Evolutionary conservation across 192 early-diverging fungal species (phyloP), one percentile per base, ranked within the genome.

Genomic region (Linnemannia schmuckeri): DNA sequence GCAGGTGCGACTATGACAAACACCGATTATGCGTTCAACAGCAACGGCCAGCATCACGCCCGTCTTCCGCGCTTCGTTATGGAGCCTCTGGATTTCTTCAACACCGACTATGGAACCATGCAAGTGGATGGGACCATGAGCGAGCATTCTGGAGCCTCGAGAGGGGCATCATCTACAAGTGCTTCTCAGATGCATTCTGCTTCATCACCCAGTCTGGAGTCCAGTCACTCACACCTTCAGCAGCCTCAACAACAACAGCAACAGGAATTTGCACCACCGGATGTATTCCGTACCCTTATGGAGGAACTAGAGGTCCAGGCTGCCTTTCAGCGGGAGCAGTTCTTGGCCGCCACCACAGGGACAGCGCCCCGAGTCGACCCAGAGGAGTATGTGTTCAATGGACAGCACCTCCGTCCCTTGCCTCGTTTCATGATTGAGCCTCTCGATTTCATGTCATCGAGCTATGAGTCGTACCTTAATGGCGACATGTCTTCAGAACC

Each of bases 391-490:
- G 82, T 81, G 0, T 87, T 87, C 54, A 87, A 87, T 35, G 85
- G 85, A 12, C 85, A 87, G 72, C 85, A 87, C 17, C 47, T 78
- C 22, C 76, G 80, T 24, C 85, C 75, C 2, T 41, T 81, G 42
- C 85, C 79, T 10, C 71, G 75, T 5, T 87, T 87, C 70, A 87
- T 87, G 85, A 68, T 81, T 38, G 85, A 87, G 46, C 79, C 79
- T 2, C 75, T 80, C 20, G 78, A 86, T 63, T 77, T 86, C 27
- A 57, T 86, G 33, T 63, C 77, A 9, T 13, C 74, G 44, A 46
- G 41, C 22, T 79, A 76, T 47, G 79, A 80, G 15, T 72, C 83
- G 10, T 79, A 79, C 38, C 61, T 87, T 2, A 42, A 33, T 40
- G 41, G 72, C 1, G 57, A 35, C 35, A 71, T 73, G 37, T 52